phyloP scores from a whole-genome alignment of 2,329 filamentous ascomycete species.

The Dissoconium aciculare region DNA sequence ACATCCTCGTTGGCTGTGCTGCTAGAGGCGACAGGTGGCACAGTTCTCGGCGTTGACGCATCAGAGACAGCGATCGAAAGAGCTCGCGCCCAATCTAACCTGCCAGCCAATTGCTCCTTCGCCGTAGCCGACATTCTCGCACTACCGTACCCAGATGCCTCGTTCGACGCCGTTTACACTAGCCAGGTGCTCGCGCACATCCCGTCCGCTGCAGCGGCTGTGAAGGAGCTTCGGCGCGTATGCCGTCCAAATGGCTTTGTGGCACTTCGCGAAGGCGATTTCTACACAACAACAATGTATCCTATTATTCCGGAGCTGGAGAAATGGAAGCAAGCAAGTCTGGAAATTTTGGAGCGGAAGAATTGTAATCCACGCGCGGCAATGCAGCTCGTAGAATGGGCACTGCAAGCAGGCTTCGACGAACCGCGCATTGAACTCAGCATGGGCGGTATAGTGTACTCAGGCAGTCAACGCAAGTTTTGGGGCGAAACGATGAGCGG shows the following conservation, averaged over 20 bases:
- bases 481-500: not conserved
- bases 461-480: not conserved
- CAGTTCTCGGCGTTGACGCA: not conserved
- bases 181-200: conserved; percentile 21
- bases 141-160: conserved; percentile 19
- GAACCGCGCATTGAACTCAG: not conserved
- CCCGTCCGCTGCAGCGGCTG: conserved; percentile 11
- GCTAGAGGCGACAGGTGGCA: not conserved
- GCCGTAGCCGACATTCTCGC: conserved; percentile 15
- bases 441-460: not conserved
- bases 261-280: conserved; percentile 24
- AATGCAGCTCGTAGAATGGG: conserved; percentile 6
- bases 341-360: conserved; percentile 4
- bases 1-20: conserved; percentile 12
- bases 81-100: not conserved
- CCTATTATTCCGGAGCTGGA: conserved; percentile 18
- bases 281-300: conserved; percentile 14
- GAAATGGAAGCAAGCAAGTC: conserved; percentile 3
- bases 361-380: conserved; percentile 9
- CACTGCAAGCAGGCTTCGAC: conserved; percentile 5
- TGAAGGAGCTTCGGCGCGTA: conserved; percentile 22
- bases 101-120: conserved; percentile 4
- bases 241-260: conserved; percentile 20
- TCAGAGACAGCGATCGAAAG: not conserved
- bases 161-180: conserved; percentile 21